These are phyloP conservation scores for Cokeromyces recurvatus DNA, from an alignment of 371 early-diverging fungal genomes.

Conservation along the genomic window DNA sequence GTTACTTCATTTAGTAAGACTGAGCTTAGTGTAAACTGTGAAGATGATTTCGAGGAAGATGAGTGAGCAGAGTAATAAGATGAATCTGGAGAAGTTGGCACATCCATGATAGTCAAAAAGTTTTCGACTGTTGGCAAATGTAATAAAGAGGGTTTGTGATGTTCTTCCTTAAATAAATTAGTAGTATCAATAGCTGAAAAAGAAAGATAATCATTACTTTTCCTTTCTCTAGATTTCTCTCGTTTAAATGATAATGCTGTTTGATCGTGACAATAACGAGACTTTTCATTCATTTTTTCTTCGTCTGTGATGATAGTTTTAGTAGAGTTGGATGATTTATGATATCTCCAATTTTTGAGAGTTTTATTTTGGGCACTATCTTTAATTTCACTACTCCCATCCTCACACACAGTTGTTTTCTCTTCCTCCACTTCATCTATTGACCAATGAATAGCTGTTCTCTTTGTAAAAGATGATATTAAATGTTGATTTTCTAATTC, in stretches of 20 bases:
- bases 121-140: conserved; percentile 11
- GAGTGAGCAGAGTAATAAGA: conserved; percentile 12
- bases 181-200: not conserved
- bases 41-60: conserved; percentile 5
- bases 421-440: conserved; percentile 6
- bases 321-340: not conserved
- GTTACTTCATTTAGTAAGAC: conserved; percentile 7
- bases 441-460: no score
- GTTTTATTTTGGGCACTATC: no score
- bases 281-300: not conserved
- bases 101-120: conserved; percentile 10
- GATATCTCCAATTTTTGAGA: no score
- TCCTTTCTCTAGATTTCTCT: conserved; percentile 32
- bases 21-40: conserved; percentile 4
- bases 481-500: no score
- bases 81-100: conserved; percentile 7
- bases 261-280: not conserved
- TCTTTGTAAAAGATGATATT: no score
- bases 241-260: not conserved
- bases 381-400: no score
- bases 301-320: not conserved
- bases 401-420: conserved; percentile 8
- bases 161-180: no score
- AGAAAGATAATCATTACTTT: conserved; percentile 25
- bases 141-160: conserved; percentile 6